Percentiles rank a stretch among this genome's conserved stretches.
These are phyloP conservation scores for Stemphylium beticola DNA, from an alignment of 2,329 filamentous ascomycete genomes.

Conservation along the genomic window DNA sequence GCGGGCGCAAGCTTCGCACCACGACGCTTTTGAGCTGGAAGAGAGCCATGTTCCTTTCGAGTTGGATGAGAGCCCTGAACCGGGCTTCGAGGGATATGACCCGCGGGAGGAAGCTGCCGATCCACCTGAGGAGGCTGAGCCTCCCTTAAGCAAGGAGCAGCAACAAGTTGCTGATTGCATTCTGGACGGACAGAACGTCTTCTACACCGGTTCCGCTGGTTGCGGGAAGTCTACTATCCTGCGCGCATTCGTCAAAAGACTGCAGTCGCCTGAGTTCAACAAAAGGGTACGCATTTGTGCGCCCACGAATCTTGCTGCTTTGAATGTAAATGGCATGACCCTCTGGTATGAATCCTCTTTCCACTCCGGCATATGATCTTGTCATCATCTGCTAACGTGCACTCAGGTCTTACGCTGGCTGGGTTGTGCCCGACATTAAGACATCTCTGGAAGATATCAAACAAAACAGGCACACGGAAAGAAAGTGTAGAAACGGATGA, in stretches of 20 bases:
- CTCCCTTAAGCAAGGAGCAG: constrained; percentile 56
- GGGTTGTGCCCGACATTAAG: constrained; percentile 58
- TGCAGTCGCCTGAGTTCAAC: constrained; percentile 37
- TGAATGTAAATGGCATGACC: too few relatives aligned
- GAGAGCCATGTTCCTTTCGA: too few relatives aligned
- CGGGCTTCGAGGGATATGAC: too few relatives aligned
- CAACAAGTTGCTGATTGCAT: constrained; percentile 59
- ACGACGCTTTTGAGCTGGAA: too few relatives aligned
- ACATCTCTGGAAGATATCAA: constrained; percentile 47
- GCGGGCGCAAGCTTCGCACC: too few relatives aligned
- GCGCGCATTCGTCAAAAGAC: constrained; percentile 53
- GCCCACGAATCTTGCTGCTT: constrained; percentile 65
- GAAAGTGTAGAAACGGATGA: constrained; percentile 41
- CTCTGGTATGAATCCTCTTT: too few relatives aligned
- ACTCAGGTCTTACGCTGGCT: constrained; percentile 57
- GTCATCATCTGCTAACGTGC: too few relatives aligned
- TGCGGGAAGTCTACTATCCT: constrained; percentile 66
- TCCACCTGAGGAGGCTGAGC: constrained; percentile 13
- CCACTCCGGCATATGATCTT: too few relatives aligned
- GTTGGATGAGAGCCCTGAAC: too few relatives aligned
- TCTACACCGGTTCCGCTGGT: constrained; percentile 68
- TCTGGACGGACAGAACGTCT: constrained; percentile 62
- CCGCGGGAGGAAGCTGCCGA: neutral
- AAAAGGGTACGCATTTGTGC: constrained; percentile 60
- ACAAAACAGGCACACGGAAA: constrained; percentile 41